These are phyloP conservation scores for Candida manassasensis DNA, from an alignment of 805 yeast genomes.

Conservation along the genomic window DNA sequence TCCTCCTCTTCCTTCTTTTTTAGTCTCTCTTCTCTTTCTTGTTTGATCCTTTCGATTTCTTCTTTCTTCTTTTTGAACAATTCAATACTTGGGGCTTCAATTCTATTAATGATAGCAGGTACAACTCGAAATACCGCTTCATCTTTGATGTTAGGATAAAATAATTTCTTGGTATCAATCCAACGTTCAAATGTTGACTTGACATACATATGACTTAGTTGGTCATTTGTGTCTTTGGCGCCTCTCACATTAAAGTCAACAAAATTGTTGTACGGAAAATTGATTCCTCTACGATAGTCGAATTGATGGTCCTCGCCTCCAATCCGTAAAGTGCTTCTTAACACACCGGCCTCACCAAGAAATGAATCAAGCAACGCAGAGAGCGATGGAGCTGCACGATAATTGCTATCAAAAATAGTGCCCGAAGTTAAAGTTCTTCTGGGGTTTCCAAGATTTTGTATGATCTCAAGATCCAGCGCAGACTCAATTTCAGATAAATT, in stretches of 20 bases:
- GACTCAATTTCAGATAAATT: slow-evolving; percentile 18
- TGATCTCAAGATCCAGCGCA: slow-evolving; percentile 17
- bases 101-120: slow-evolving; percentile 39
- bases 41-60: slow-evolving; percentile 20
- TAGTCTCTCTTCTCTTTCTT: slow-evolving; percentile 25
- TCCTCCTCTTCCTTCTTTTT: slow-evolving; percentile 29
- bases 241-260: slow-evolving; percentile 10
- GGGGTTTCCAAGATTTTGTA: slow-evolving; percentile 9
- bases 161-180: slow-evolving; percentile 52
- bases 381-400: slow-evolving; percentile 11
- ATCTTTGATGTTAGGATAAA: slow-evolving; percentile 38
- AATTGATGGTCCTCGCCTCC: slow-evolving; percentile 9
- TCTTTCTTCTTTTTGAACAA: slow-evolving; percentile 25
- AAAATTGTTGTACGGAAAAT: slow-evolving; percentile 14
- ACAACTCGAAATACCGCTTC: slow-evolving; percentile 17
- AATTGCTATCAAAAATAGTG: slow-evolving; percentile 1
- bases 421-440: slow-evolving; percentile 10
- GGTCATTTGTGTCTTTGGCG: slow-evolving; percentile 5
- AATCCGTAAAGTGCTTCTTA: slow-evolving; percentile 21
- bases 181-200: slow-evolving; percentile 63
- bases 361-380: slow-evolving; percentile 10
- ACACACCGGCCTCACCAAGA: slow-evolving; percentile 12
- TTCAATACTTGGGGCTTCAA: slow-evolving; percentile 47
- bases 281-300: slow-evolving; percentile 8
- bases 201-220: slow-evolving; percentile 22